These are phyloP conservation scores for Artomyces pyxidatus DNA, from an alignment of 768 basidiomycete genomes.

Conservation along the genomic window DNA sequence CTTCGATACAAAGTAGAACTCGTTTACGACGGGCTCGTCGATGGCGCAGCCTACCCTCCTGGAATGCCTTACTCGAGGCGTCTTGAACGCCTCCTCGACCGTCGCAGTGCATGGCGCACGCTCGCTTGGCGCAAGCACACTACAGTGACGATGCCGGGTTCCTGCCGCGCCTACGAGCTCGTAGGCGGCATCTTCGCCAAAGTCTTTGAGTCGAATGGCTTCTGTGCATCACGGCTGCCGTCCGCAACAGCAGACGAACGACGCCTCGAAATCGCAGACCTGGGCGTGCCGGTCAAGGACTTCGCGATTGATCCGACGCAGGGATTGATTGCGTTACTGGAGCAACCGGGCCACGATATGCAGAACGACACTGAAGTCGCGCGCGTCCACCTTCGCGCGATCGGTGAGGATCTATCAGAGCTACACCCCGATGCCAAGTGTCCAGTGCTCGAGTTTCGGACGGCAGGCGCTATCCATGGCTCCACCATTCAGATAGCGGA, in stretches of 20 bases:
- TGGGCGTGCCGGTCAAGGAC: constrained; percentile 39
- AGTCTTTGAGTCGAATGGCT: constrained; percentile 6
- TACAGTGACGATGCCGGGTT: constrained; percentile 25
- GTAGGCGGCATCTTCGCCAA: constrained; percentile 48
- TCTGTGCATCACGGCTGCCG: constrained; percentile 23
- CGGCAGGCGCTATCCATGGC: constrained; percentile 18
- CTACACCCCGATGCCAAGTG: too few relatives aligned
- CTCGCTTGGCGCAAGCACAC: constrained; percentile 21
- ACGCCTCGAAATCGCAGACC: constrained; percentile 23
- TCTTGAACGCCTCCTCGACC: constrained; percentile 25
- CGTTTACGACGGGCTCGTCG: constrained; percentile 22
- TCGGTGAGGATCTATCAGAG: too few relatives aligned
- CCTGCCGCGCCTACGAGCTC: constrained; percentile 49
- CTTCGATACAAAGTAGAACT: constrained; percentile 27
- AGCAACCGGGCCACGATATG: neutral
- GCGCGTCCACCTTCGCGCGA: constrained; percentile 31
- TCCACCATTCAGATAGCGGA: constrained; percentile 44
- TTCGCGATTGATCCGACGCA: constrained; percentile 63
- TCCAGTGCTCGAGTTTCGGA: constrained; percentile 21
- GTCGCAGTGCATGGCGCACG: constrained; percentile 29
- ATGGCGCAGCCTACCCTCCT: constrained; percentile 12
- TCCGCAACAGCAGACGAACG: constrained; percentile 6
- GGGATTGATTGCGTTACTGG: constrained; percentile 44
- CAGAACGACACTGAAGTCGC: neutral
- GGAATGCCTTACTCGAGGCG: constrained; percentile 22